Evolutionary conservation across 2,329 filamentous ascomycete species (phyloP).

Genomic region (Sarocladium brachiariae): DNA sequence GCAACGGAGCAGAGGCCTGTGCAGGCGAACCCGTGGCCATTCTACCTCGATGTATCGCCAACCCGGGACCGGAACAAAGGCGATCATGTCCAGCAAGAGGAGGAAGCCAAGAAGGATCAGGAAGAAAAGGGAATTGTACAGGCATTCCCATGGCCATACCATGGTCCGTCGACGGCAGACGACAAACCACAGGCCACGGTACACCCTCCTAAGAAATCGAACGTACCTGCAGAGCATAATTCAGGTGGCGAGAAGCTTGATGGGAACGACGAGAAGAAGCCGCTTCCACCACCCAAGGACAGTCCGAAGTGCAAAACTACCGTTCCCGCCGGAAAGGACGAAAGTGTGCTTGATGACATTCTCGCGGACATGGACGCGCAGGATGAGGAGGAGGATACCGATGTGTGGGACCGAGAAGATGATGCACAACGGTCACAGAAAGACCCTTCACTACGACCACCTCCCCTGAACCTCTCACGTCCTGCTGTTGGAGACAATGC

Average conservation of each 20-base stretch:
- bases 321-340: not conserved
- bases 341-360: slow-evolving; percentile 5
- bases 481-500: not conserved
- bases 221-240: not conserved
- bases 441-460: not conserved
- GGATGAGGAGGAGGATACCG: not conserved
- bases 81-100: slow-evolving; percentile 1
- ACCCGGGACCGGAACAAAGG: slow-evolving; percentile 17
- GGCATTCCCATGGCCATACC: slow-evolving; percentile 6
- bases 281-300: not conserved
- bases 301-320: not conserved
- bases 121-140: not conserved
- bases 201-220: not conserved
- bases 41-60: slow-evolving; percentile 3
- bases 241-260: not conserved
- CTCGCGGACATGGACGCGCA: slow-evolving; percentile 5
- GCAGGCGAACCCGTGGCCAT: slow-evolving; percentile 28
- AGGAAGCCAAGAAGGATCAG: not conserved
- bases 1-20: slow-evolving; percentile 9
- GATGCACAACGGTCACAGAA: not conserved
- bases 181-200: not conserved
- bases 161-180: slow-evolving; percentile 1
- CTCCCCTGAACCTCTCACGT: slow-evolving; percentile 1
- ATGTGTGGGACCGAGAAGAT: not conserved
- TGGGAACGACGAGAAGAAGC: not conserved